Percentiles rank a stretch among this genome's conserved stretches.
Evolutionary conservation across 2,329 filamentous ascomycete species (phyloP).

Genomic region (Aspergillus ustus): DNA sequence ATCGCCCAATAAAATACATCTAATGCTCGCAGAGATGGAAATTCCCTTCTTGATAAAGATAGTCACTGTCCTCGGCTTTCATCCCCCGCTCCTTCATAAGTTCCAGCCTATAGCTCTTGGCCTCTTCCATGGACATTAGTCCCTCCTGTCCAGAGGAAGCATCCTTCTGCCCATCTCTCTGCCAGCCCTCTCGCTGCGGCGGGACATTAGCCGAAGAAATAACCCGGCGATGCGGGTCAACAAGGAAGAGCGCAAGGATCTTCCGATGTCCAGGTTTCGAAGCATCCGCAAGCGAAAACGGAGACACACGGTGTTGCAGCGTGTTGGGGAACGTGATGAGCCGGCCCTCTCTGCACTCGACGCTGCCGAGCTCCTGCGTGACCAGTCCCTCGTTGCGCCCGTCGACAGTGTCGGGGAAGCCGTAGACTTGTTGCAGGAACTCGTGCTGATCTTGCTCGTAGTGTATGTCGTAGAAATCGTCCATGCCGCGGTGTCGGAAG

Average conservation of each 20-base stretch:
- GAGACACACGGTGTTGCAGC: slow-evolving; percentile 10
- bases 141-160: slow-evolving; percentile 16
- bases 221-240: slow-evolving; percentile 12
- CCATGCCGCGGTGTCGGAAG: slow-evolving; percentile 51
- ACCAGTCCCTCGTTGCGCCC: slow-evolving; percentile 23
- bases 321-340: slow-evolving; percentile 14
- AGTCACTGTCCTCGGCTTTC: neutral
- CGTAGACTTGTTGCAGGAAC: slow-evolving; percentile 8
- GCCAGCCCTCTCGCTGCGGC: slow-evolving; percentile 19
- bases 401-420: neutral
- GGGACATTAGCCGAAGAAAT: slow-evolving; percentile 18
- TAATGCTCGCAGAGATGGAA: slow-evolving; percentile 4
- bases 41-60: neutral
- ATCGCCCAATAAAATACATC: neutral
- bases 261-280: slow-evolving; percentile 9
- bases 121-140: slow-evolving; percentile 25
- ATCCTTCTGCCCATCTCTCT: slow-evolving; percentile 13
- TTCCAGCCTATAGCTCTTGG: neutral
- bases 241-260: slow-evolving; percentile 12
- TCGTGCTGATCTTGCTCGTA: slow-evolving; percentile 13
- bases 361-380: slow-evolving; percentile 16
- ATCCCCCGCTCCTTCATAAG: slow-evolving; percentile 6
- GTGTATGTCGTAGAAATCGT: neutral
- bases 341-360: slow-evolving; percentile 5
- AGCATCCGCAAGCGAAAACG: slow-evolving; percentile 10